Percentiles rank a stretch among this genome's conserved stretches.
Evolutionary conservation across 164 flowering plant species (phyloP).

Genomic region (Magnolia sinica): DNA sequence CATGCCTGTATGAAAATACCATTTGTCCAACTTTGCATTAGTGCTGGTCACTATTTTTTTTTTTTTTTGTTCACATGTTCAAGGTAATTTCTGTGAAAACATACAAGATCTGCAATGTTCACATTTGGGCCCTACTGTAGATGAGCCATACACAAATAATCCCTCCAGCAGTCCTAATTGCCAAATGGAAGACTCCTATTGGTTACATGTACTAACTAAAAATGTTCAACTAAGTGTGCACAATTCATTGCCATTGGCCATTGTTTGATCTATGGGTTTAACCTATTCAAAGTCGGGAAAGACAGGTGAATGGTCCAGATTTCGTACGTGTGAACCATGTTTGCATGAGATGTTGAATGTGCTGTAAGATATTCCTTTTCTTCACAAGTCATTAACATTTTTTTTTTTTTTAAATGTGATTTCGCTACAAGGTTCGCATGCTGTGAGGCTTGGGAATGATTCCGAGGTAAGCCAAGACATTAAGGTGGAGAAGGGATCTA

Average conservation of each 20-base stretch:
- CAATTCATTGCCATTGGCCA: too few relatives aligned
- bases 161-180: neutral
- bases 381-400: neutral
- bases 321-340: neutral
- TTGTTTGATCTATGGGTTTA: too few relatives aligned
- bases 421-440: conserved; percentile 54
- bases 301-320: too few relatives aligned
- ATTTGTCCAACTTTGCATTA: too few relatives aligned
- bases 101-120: neutral
- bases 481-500: conserved; percentile 68
- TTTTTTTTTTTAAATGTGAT: neutral
- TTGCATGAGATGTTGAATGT: neutral
- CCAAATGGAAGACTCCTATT: too few relatives aligned
- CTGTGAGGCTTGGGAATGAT: conserved; percentile 79
- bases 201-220: too few relatives aligned
- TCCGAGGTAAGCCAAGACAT: conserved; percentile 78
- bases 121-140: neutral
- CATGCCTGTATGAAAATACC: too few relatives aligned
- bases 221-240: too few relatives aligned
- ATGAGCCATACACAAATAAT: neutral
- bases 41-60: too few relatives aligned
- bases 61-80: too few relatives aligned
- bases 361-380: neutral
- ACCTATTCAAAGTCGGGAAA: too few relatives aligned
- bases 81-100: neutral